Conservation (phyloP, 805 yeast species). For the Saccharomycopsis capsularis region DNA sequence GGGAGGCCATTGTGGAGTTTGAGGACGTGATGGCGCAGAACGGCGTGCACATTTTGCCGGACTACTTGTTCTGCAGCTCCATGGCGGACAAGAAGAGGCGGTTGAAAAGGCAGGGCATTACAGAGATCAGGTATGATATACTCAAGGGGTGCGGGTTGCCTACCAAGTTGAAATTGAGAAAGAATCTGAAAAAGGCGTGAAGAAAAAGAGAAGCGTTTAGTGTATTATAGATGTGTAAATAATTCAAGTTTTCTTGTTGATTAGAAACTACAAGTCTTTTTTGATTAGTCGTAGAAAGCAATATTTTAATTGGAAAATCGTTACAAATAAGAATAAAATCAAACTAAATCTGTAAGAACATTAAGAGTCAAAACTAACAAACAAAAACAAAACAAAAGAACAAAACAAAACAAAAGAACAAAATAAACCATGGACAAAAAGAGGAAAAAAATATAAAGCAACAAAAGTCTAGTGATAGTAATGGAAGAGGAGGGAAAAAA, state of each 20-base stretch:
- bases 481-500: no score
- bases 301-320: no score
- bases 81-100: neutral
- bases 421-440: neutral
- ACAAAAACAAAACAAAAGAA: neutral
- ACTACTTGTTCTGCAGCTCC: slow-evolving; percentile 16
- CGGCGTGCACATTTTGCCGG: slow-evolving; percentile 20
- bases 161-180: slow-evolving; percentile 6
- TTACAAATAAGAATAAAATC: no score
- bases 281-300: no score
- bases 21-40: slow-evolving; percentile 34
- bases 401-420: neutral
- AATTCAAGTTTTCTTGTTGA: no score
- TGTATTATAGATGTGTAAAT: no score
- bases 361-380: no score
- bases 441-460: neutral
- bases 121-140: slow-evolving; percentile 16
- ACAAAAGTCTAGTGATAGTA: neutral
- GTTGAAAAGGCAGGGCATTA: slow-evolving; percentile 17
- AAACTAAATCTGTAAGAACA: no score
- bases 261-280: no score
- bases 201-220: no score
- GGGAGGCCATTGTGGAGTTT: slow-evolving; percentile 31
- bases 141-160: slow-evolving; percentile 18
- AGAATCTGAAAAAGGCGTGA: slow-evolving; percentile 5